These are phyloP conservation scores for Penicillium turbatum DNA, from an alignment of 495 filamentous ascomycete genomes.

Conservation along the genomic window DNA sequence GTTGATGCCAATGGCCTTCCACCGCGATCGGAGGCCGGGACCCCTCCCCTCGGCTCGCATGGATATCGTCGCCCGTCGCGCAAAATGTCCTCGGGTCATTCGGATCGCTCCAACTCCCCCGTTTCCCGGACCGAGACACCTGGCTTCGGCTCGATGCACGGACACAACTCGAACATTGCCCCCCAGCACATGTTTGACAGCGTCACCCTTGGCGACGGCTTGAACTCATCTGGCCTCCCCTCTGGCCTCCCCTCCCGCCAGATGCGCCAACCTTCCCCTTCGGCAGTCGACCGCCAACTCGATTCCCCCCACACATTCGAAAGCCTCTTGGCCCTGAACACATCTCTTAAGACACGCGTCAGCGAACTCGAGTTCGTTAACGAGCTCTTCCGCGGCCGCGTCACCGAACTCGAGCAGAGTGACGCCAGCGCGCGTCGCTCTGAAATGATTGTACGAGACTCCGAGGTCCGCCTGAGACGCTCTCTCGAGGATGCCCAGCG, in stretches of 20 bases:
- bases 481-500: slow-evolving; percentile 71
- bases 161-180: slow-evolving; percentile 67
- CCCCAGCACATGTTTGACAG: slow-evolving; percentile 77
- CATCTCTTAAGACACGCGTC: slow-evolving; percentile 81
- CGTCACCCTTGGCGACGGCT: slow-evolving; percentile 59
- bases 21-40: slow-evolving; percentile 54
- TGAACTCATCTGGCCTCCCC: slow-evolving; percentile 59
- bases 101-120: slow-evolving; percentile 78
- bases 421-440: slow-evolving; percentile 61
- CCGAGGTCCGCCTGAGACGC: slow-evolving; percentile 58
- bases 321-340: slow-evolving; percentile 69
- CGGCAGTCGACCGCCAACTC: slow-evolving; percentile 67
- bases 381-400: slow-evolving; percentile 83
- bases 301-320: slow-evolving; percentile 80
- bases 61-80: slow-evolving; percentile 64
- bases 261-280: slow-evolving; percentile 64
- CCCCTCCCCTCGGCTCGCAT: slow-evolving; percentile 47
- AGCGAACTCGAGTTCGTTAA: slow-evolving; percentile 95
- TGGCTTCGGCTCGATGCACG: slow-evolving; percentile 56
- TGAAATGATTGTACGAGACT: slow-evolving; percentile 53
- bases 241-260: slow-evolving; percentile 50
- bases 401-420: slow-evolving; percentile 79
- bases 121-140: slow-evolving; percentile 85
- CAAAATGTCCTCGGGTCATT: slow-evolving; percentile 65
- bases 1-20: slow-evolving; percentile 56